Evolutionary conservation across 2,329 filamentous ascomycete species (phyloP), one percentile per base, ranked within the genome.

Genomic region (Aspergillus intermedius): DNA sequence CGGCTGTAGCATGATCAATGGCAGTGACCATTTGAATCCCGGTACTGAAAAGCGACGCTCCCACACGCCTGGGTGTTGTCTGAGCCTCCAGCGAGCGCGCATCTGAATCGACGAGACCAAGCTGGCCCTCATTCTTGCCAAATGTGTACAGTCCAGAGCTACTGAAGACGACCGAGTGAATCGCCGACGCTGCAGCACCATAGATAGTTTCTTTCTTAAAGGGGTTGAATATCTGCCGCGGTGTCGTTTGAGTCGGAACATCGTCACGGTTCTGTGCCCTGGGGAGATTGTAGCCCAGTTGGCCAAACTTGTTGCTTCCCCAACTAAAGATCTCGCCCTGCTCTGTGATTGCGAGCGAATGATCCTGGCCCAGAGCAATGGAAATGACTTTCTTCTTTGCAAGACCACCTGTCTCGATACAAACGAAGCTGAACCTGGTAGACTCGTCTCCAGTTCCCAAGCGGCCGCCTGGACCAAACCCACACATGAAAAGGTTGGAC

Each of bases 61-160:
- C 91, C 40, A 98, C 91, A 62, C 87, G 91, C 42, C 93, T 82
- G 21, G 93, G 93, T 0, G 81, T 83, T 17, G 79, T 72, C 62
- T 97, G 93, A n/a, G 86, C 74, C 57, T 93, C 88, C 4, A 97
- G 78, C 0, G 90, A 96, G 42, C 91, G 83, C 22, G 93, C 94
- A 69, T 97, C 91, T 0, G 93, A 91, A 65, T 96, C 93, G 72
- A 96, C 90, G 46, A 98, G 78, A 4, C 90, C 93, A 42, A 98
- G 79, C 66, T 98, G 93, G 1, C 93, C 93, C 58, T 90, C 83
- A 60, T 97, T 98, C 60, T 93, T 94, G 19, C 93, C 93, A 77
- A 95, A 98, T 2, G 89, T 95, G 64, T 88, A 98, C 1, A 98
- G 72, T 1, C 88, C 88, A 0, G 82, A 81, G 1, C 80, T 77